These are phyloP conservation scores for Malania oleifera DNA, from an alignment of 164 flowering plant species.

Conservation along the genomic window DNA sequence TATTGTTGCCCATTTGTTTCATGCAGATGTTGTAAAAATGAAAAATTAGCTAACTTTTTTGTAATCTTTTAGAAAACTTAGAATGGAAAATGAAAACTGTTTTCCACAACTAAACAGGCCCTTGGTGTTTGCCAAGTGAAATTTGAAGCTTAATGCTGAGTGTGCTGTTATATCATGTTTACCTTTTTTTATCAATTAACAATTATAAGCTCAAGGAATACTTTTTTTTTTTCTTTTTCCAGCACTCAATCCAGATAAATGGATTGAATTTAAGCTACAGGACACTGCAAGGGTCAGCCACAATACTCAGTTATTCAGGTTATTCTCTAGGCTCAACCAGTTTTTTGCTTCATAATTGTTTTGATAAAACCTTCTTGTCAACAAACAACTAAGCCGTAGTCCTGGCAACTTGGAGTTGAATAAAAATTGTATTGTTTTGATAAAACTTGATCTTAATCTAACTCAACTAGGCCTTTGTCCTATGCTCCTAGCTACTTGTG, in stretches of 20 bases:
- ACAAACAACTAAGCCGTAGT: background rate
- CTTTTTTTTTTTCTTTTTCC: slow-evolving; percentile 30
- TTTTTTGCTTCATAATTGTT: background rate
- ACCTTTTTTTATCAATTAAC: slow-evolving; percentile 2
- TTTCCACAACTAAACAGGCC: too few species aligned
- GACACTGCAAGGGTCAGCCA: slow-evolving; percentile 88
- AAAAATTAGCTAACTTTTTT: too few species aligned
- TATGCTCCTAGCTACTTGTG: too few species aligned
- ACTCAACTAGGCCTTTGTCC: background rate
- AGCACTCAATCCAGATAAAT: slow-evolving; percentile 87
- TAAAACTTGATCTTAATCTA: background rate
- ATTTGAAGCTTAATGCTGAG: background rate
- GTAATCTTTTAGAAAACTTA: too few species aligned
- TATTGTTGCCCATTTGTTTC: too few species aligned
- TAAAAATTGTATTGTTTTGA: background rate
- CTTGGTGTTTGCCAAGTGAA: background rate
- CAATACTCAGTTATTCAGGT: slow-evolving; percentile 88
- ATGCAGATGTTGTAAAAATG: too few species aligned
- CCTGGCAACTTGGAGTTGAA: background rate
- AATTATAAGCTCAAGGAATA: slow-evolving; percentile 1
- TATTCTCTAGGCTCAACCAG: background rate
- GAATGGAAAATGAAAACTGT: too few species aligned
- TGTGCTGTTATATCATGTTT: slow-evolving; percentile 2
- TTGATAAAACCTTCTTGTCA: background rate
- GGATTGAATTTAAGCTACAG: slow-evolving; percentile 83